Base-by-base conservation (phyloP, 2,329 filamentous ascomycete species). In the Sarocladium strictum region DNA sequence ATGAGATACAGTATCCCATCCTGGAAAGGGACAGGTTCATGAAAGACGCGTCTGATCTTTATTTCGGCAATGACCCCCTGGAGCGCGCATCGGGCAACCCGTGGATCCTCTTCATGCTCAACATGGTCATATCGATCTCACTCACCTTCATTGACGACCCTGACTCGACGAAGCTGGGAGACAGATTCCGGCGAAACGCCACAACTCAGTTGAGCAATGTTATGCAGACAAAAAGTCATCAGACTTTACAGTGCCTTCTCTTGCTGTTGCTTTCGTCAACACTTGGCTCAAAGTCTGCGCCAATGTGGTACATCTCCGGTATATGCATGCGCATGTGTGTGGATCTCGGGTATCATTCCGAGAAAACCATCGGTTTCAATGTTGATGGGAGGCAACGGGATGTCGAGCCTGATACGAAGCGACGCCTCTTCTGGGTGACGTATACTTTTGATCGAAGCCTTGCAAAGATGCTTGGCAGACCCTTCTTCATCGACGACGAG, bases 381-480 rank as follows among this genome's bases (percentile, higher is more conserved):
- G 23, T 21, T 41, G 26, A 57, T 51, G 10, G 51, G 52, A 9
- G 15, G 9, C 17, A 52, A 37, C 4, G 57, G 53, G 21, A 47
- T 41, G 45, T 29, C 21, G 24, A 32, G 17, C 33, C 43, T 17
- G 56, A 59, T 21, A 52, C 54, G 5, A 62, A 63, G 53, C 51
- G 61, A n/a, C 56, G 62, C 1, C 54, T 63, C 1, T 63, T 63
- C 35, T 63, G 62, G 62, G 60, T 62, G n/a, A 62, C 60, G 2
- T 63, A 62, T 35, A 56, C 54, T 2, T 62, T 62, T 51, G 62
- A 63, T 35, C 58, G 61, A 19, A 60, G 59, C 0, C 55, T 62
- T 7, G 57, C 58, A n/a, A 62, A 56, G 5, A 62, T 63, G 23
- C 56, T 62, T 2, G 62, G 62, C 5, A 57, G 61, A 6, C 61